Evolutionary conservation across 2,329 filamentous ascomycete species (phyloP).

Genomic region (Keithomyces neogunnii): DNA sequence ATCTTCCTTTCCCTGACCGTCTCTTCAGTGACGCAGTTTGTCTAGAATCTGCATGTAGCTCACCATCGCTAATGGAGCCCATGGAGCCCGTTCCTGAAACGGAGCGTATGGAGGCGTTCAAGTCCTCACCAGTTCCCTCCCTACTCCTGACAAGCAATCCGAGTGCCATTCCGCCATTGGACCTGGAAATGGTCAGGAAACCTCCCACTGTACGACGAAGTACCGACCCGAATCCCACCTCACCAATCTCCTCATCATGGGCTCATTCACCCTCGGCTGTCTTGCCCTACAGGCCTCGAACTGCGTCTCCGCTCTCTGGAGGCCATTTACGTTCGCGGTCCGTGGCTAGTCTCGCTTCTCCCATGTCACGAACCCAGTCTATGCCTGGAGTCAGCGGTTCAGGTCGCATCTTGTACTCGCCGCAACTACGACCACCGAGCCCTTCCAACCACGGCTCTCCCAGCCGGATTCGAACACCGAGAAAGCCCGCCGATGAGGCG

Average conservation of each 20-base stretch:
- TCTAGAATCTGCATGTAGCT: slow-evolving; percentile 1
- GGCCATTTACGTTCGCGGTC: slow-evolving; percentile 51
- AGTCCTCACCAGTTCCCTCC: slow-evolving; percentile 45
- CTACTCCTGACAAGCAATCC: slow-evolving; percentile 36
- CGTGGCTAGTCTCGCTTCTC: slow-evolving; percentile 42
- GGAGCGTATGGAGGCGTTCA: slow-evolving; percentile 60
- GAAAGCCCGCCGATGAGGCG: slow-evolving; percentile 51
- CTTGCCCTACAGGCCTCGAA: slow-evolving; percentile 53
- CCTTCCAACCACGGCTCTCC: slow-evolving; percentile 40
- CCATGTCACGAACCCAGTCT: slow-evolving; percentile 56
- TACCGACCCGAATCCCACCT: slow-evolving; percentile 47
- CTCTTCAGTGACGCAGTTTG: background rate
- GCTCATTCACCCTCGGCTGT: slow-evolving; percentile 28
- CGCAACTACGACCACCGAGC: slow-evolving; percentile 44
- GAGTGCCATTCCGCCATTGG: slow-evolving; percentile 25
- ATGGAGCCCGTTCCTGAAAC: slow-evolving; percentile 65
- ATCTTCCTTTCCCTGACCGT: background rate
- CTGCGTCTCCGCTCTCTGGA: slow-evolving; percentile 51
- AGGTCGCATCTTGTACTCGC: slow-evolving; percentile 48
- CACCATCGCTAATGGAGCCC: slow-evolving; percentile 4
- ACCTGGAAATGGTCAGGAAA: slow-evolving; percentile 38
- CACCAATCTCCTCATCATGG: slow-evolving; percentile 44
- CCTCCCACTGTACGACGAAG: slow-evolving; percentile 47
- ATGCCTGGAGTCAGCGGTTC: slow-evolving; percentile 54
- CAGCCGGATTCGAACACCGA: slow-evolving; percentile 40